Evolutionary conservation across 768 basidiomycete species (phyloP).

Genomic region (Mycena pura): DNA sequence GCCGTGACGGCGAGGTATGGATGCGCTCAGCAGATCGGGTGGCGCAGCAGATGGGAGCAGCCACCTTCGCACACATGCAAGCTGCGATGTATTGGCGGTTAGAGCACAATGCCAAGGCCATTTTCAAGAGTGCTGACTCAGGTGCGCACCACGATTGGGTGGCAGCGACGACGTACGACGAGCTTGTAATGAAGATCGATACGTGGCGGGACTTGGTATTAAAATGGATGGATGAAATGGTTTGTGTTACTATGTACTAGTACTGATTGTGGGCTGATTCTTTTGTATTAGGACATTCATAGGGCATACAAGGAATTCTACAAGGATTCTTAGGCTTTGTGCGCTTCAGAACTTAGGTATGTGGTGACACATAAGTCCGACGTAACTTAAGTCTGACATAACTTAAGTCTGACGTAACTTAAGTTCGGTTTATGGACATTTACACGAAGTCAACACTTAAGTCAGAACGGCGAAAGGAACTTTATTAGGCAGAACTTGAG

Average conservation of each 20-base stretch:
- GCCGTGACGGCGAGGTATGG: conserved; percentile 5
- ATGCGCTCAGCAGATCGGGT: background rate
- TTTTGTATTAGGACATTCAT: background rate
- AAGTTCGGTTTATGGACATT: no score
- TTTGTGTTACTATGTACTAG: background rate
- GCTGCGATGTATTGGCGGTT: conserved; percentile 4
- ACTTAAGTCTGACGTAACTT: no score
- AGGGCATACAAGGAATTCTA: background rate
- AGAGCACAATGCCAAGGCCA: conserved; percentile 1
- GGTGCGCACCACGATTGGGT: conserved; percentile 11
- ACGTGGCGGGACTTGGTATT: background rate
- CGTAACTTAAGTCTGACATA: no score
- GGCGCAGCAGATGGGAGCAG: background rate
- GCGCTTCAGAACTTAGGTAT: background rate
- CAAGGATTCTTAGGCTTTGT: background rate
- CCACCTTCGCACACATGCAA: background rate
- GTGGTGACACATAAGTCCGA: no score
- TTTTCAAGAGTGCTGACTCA: background rate
- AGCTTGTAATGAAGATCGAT: background rate
- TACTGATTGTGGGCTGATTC: no score
- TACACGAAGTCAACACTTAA: no score
- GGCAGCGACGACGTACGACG: background rate
- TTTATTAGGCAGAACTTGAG: no score
- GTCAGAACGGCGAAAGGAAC: no score
- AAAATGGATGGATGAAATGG: no score